Evolutionary conservation across 225 moss, liverwort and hornwort genomes (phyloP), one percentile per base, ranked within the genome.

Genomic region (Bryum argenteum): DNA sequence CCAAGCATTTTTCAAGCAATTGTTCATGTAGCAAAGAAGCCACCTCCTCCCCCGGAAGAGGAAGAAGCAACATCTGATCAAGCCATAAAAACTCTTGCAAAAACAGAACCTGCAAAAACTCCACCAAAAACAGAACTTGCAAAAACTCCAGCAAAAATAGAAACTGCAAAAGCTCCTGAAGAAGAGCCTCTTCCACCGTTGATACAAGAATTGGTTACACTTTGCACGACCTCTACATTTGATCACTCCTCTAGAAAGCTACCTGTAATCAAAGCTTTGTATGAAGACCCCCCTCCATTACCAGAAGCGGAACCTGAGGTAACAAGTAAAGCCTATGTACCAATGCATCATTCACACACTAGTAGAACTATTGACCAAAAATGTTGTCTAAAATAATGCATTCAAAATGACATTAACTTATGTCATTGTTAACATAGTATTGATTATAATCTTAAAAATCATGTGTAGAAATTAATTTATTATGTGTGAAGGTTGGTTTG

Each of bases 1-100:
- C 64, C 75, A 41, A 85, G 77, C 3, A 77, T 91, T 1, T 90
- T 90, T 53, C 84, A 88, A 44, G 87, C 88, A 26, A 70, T 93
- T 58, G 82, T 93, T 16, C 82, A 93, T 7, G n/a, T 93, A 11
- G 79, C 78, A 23, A 75, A 81, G 16, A 90, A 80, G 28, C 78
- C 69, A 6, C 26, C 14, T 17, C n/a, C 16, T 19, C 54, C 70
- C 45, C 61, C 53, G 59, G 6, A 0, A 37, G 58, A 66, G 37
- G 61, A 61, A 9, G 39, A 76, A 0, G 62, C 20, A 45, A 51
- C 33, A 38, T 8, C 24, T 16, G 28, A 60, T 16, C 58, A 67
- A 26, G 47, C 77, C 28, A 17, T 37, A 20, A 77, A 76, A 60
- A 56, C 56, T 42, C 28, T 6, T 3, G 33, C 33, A 33, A 33